These are phyloP conservation scores for Puccinia coronata DNA, from an alignment of 1,284 basidiomycete genomes.

Conservation along the genomic window DNA sequence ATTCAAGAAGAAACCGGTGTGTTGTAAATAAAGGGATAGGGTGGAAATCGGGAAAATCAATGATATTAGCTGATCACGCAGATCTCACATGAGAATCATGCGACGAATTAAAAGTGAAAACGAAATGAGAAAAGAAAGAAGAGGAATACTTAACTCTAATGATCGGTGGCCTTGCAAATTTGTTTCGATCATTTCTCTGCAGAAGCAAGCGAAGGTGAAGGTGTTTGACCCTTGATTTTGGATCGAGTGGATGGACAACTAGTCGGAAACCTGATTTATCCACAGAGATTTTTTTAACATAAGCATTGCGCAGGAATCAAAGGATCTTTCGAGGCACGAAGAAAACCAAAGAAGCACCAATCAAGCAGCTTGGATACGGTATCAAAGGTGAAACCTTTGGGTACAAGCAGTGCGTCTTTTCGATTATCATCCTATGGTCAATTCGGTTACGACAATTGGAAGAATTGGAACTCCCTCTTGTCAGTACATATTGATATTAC, in stretches of 20 bases:
- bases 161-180: not conserved
- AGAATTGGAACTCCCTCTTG: no score
- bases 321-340: not conserved
- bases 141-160: not conserved
- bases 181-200: not conserved
- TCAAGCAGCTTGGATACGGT: not conserved
- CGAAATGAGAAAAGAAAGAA: not conserved
- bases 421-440: not conserved
- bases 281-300: not conserved
- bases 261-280: not conserved
- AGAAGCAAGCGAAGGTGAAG: not conserved
- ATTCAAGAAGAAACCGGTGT: not conserved
- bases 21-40: no score
- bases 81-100: not conserved
- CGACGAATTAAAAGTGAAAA: no score
- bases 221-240: conserved; percentile 17
- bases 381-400: not conserved
- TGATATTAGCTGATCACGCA: not conserved
- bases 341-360: not conserved
- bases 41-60: not conserved
- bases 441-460: no score
- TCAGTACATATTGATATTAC: no score
- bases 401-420: conserved; percentile 1
- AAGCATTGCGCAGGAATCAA: not conserved
- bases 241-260: not conserved